Evolutionary conservation across 2,329 filamentous ascomycete species (phyloP), one percentile per base, ranked within the genome.

Genomic region (Diaporthe australafricana): DNA sequence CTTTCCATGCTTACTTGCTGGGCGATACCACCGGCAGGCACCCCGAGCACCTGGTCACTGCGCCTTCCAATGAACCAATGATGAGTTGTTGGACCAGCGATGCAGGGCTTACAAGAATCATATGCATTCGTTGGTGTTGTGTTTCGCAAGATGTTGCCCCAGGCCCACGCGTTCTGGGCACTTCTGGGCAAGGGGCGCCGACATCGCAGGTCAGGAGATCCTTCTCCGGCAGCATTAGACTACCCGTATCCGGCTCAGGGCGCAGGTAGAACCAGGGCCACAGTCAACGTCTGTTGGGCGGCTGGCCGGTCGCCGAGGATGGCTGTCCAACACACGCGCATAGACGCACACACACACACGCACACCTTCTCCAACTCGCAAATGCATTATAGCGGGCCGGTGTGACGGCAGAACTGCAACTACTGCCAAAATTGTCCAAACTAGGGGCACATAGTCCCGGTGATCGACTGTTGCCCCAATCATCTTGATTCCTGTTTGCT

Each of bases 391-490:
- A 30, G 60, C 60, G 69, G 65, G 30, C 48, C 56, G 9, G 32
- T 60, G 57, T 65, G 27, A 56, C 69, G 32, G 50, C 52, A 53
- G n/a, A 17, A 5, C 22, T 55, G 57, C 67, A 32, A 62, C 50
- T 70, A 67, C 55, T 40, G 17, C 62, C 32, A 30, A 68, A 38
- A 50, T n/a, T 50, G 30, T 27, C 60, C 45, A 38, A 27, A 16
- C 38, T 70, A 70, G 45, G 68, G 52, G 55, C 45, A 20, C 5
- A 45, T 60, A 50, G 71, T 38, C 50, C 68, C 35, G 68, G 42
- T 60, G 53, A 56, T 62, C 60, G 45, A 40, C 38, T 32, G 16
- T 17, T 53, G 4, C 25, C 35, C 71, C 71, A 72, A 72, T 72
- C 57, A 72, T 45, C 30, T 55, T 25, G 22, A n/a, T 48, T 65